Base-by-base conservation (phyloP, 306 rosid species). In the Castanopsis chinensis region DNA sequence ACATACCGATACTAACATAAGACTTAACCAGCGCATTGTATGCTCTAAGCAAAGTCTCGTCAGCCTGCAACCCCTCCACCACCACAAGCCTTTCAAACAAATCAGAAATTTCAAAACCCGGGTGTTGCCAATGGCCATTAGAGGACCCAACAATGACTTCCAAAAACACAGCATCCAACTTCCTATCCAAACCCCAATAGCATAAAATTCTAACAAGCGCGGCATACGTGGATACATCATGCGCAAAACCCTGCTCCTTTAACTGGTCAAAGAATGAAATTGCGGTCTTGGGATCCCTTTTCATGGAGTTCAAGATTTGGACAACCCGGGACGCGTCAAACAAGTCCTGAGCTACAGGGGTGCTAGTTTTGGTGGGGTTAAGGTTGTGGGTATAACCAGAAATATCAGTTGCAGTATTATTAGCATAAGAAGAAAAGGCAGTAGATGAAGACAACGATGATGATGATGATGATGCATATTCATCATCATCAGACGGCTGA, bases 21-120 rank as follows among this genome's bases (percentile, higher is more conserved):
- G 92, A 76, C 76, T 94, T 94, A 56, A 94, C 87, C 68, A 91
- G 83, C 18, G 81, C 86, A 79, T 88, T 78, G 77, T 83, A 87
- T 2, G 89, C 97, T 81, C 81, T 82, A 53, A 75, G 56, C 67
- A 88, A 67, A 6, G 73, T 82, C 37, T 81, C 82, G 73, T 78
- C 73, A 68, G 4, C 57, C 71, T 18, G 83, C 71, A 73, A 55
- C 19, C 77, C 90, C 69, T 77, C 87, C 33, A 69, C 78, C 33
- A 69, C 78, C 56, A n/a, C 72, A 67, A 94, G 76, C 5, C 54
- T 45, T 28, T 84, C 84, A 73, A 91, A 77, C 77, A 94, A 73
- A 61, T 88, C 83, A 69, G 71, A 76, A n/a, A 89, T 64, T 19
- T 73, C 71, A 71, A 91, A 82, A 4, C 64, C 75, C 7, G 77